Conservation (phyloP, 495 filamentous ascomycete genomes). For the Neurospora sp. region DNA sequence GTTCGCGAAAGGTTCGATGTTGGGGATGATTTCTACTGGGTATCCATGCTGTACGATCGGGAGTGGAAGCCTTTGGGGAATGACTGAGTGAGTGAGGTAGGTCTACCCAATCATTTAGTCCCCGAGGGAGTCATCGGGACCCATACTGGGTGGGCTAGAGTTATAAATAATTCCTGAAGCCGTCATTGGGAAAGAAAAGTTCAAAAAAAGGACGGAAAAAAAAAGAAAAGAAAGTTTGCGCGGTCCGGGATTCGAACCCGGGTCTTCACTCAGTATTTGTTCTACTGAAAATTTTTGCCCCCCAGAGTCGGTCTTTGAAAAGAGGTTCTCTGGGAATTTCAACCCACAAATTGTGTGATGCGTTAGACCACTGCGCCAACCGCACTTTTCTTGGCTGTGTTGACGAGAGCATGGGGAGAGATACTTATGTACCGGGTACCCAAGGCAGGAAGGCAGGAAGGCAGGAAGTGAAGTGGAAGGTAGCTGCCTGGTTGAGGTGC, state of each 20-base stretch:
- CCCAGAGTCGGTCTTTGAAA: neutral
- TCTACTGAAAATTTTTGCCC: neutral
- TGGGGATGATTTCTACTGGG: slow-evolving; percentile 17
- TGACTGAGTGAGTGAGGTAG: slow-evolving; percentile 1
- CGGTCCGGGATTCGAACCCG: neutral
- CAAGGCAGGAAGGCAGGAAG: neutral
- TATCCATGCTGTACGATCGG: slow-evolving; percentile 18
- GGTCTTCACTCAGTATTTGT: neutral
- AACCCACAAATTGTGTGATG: neutral
- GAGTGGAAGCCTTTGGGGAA: slow-evolving; percentile 13
- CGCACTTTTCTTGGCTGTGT: neutral
- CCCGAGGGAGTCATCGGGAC: no score
- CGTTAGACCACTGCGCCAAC: neutral
- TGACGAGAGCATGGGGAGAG: neutral
- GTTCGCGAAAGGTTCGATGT: slow-evolving; percentile 4
- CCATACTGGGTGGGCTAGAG: no score
- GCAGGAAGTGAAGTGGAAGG: no score
- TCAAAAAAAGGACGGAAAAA: neutral
- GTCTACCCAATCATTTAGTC: neutral
- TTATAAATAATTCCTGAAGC: no score
- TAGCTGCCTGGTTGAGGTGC: no score
- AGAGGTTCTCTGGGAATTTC: neutral
- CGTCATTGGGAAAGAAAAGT: no score
- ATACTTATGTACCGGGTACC: neutral
- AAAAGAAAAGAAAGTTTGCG: neutral